These are phyloP conservation scores for Cylindrodendrum hubeiense DNA, from an alignment of 2,329 filamentous ascomycete species.

Conservation along the genomic window DNA sequence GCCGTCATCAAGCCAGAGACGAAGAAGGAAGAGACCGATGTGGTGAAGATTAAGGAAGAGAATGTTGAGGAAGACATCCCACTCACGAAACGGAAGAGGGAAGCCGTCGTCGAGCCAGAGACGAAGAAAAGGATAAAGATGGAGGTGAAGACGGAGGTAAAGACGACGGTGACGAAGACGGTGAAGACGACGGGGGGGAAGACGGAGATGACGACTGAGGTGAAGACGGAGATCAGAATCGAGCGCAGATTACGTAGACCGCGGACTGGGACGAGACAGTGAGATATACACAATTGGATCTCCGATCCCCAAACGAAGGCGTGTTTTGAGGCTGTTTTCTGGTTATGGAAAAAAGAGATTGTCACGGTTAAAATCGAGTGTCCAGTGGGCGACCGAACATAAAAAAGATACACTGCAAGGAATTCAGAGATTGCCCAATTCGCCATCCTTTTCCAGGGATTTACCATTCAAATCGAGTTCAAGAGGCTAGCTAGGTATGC, in stretches of 20 bases:
- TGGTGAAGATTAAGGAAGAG: conserved; percentile 43
- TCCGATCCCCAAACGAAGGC: not conserved
- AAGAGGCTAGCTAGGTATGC: no score
- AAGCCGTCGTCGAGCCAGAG: conserved; percentile 43
- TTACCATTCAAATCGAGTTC: not conserved
- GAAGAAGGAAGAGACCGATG: conserved; percentile 30
- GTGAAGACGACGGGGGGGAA: conserved; percentile 36
- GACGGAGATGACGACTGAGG: conserved; percentile 36
- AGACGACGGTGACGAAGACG: conserved; percentile 17
- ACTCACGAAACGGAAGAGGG: conserved; percentile 42
- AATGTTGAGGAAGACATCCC: conserved; percentile 17
- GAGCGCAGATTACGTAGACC: conserved; percentile 45
- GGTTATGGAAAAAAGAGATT: not conserved
- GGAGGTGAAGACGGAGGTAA: conserved; percentile 35
- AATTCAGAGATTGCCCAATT: not conserved
- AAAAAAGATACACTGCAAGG: no score
- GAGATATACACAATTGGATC: not conserved
- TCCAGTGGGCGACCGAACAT: no score
- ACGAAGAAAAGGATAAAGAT: conserved; percentile 30
- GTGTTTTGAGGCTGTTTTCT: not conserved
- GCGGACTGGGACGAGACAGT: conserved; percentile 34
- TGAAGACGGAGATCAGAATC: not conserved
- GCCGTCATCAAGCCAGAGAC: conserved; percentile 43
- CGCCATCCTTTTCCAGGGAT: not conserved
- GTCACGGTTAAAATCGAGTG: not conserved